Evolutionary conservation across 208 protist genomes (phyloP).

Genomic region (Naegleria gruberi): DNA sequence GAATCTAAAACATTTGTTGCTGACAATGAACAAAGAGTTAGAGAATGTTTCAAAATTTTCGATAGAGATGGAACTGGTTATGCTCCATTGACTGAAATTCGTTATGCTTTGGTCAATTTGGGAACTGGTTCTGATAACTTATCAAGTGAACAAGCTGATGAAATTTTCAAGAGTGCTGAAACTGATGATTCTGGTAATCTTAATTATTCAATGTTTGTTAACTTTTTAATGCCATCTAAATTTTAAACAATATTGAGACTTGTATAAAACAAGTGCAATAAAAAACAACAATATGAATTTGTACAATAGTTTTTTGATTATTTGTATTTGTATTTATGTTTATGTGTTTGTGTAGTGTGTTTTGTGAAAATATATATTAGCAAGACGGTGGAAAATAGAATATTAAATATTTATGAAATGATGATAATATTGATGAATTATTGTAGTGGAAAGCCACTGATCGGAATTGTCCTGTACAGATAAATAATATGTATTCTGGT

Average conservation of each 20-base stretch:
- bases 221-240: conserved; percentile 22
- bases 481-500: no score
- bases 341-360: no score
- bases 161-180: conserved; percentile 29
- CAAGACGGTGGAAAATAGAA: no score
- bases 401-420: no score
- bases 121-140: conserved; percentile 47
- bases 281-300: no score
- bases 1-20: not conserved
- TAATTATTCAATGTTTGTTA: conserved; percentile 28
- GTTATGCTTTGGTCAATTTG: conserved; percentile 54
- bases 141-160: conserved; percentile 39
- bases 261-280: not conserved
- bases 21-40: conserved; percentile 50
- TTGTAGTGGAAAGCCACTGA: no score
- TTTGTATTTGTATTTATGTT: no score
- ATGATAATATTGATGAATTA: no score
- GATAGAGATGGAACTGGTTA: conserved; percentile 53
- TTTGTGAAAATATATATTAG: no score
- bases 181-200: conserved; percentile 29
- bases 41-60: conserved; percentile 56
- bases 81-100: conserved; percentile 51
- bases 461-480: no score
- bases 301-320: no score
- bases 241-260: not conserved